Evolutionary conservation across 345 rosid genomes (phyloP).

Genomic region (Eucalyptus pauciflora): DNA sequence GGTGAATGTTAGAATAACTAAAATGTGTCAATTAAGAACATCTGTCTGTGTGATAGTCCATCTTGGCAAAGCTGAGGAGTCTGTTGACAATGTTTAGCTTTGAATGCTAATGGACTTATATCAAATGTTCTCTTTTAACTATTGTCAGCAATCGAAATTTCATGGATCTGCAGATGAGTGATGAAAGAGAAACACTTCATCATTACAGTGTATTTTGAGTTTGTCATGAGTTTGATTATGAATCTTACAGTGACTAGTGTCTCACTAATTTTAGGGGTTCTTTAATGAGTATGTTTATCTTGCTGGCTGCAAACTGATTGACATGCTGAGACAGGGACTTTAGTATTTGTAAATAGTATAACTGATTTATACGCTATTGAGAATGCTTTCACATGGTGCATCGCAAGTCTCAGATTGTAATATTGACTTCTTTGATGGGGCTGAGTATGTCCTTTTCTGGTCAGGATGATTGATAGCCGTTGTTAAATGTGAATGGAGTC

Average conservation of each 20-base stretch:
- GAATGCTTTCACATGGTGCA: background rate
- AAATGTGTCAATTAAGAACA: background rate
- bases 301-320: background rate
- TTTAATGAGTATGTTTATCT: background rate
- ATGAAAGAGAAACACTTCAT: background rate
- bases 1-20: background rate
- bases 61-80: constrained; percentile 15
- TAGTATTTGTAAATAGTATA: background rate
- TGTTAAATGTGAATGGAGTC: background rate
- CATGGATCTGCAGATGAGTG: constrained; percentile 12
- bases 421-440: background rate
- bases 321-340: background rate
- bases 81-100: constrained; percentile 10
- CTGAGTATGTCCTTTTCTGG: background rate
- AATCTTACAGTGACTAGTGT: background rate
- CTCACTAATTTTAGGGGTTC: background rate
- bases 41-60: background rate
- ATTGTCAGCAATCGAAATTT: background rate
- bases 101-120: constrained; percentile 29
- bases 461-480: background rate
- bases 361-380: background rate
- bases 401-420: background rate
- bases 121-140: background rate
- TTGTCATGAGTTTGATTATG: background rate
- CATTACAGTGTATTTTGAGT: background rate